phyloP scores from a whole-genome alignment of 2,329 filamentous ascomycete genomes.

The Penicillium sp. region DNA sequence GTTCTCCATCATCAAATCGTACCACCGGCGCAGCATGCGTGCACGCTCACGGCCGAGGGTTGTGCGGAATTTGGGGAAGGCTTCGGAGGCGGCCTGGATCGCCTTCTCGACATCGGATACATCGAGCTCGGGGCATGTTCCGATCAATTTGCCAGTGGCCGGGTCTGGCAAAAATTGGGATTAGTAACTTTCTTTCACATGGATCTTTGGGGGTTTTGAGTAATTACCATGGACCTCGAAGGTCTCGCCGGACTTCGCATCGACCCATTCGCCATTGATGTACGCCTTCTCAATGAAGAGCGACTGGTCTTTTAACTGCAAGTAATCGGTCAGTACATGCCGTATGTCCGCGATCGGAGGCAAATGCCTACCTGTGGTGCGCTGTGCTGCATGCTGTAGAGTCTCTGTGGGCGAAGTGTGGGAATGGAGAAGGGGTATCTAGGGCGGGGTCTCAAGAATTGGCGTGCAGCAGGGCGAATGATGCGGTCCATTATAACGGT shows the following conservation, averaged over 20 bases:
- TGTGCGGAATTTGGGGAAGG: constrained; percentile 60
- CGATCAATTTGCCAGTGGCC: constrained; percentile 74
- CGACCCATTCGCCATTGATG: constrained; percentile 89
- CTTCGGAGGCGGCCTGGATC: constrained; percentile 75
- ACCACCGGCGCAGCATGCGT: constrained; percentile 63
- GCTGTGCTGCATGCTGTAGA: constrained; percentile 43
- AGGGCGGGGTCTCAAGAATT: constrained; percentile 34
- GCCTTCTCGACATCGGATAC: constrained; percentile 72
- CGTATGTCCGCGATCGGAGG: neutral
- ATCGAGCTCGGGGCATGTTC: constrained; percentile 76
- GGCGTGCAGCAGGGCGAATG: constrained; percentile 35
- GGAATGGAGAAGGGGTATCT: constrained; percentile 39
- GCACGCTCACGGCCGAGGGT: constrained; percentile 59
- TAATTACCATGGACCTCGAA: constrained; percentile 73
- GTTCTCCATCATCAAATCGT: constrained; percentile 63
- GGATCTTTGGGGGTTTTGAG: neutral
- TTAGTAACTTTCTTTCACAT: neutral
- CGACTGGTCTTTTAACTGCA: constrained; percentile 69
- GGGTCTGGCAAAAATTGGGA: constrained; percentile 58
- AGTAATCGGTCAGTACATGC: constrained; percentile 2
- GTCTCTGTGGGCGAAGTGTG: constrained; percentile 31
- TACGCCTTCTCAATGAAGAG: constrained; percentile 82
- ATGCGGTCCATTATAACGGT: constrained; percentile 33
- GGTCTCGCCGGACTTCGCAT: constrained; percentile 79
- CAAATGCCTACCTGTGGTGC: constrained; percentile 37